Evolutionary conservation across 176 grass and related monocot genomes (phyloP), one percentile per base, ranked within the genome.

Genomic region (Zizania latifolia): DNA sequence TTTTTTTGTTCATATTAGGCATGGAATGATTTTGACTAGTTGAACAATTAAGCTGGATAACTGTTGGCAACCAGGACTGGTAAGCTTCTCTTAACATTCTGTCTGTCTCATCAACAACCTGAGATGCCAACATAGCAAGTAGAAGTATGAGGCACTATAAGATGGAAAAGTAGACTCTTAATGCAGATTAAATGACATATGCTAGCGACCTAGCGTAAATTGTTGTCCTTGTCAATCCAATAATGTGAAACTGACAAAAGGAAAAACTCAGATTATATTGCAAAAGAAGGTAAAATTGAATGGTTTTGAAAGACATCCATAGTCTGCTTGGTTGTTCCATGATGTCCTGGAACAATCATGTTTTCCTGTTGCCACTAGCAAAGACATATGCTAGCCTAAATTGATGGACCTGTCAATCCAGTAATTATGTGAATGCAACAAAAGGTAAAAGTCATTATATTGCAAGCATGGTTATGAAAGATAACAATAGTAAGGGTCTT

Each of bases 31-130:
- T 33, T 84, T 89, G 86, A 64, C 63, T 71, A 69, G 28, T 84
- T 35, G 81, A 83, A 31, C 58, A 50, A 53, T 88, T 86, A 64
- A 85, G 84, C 28, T 92, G 81, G 60, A 98, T 88, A 61, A 94
- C 94, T 66, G 86, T 87, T 36, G 88, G 84, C 79, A 98, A 85
- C 94, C 94, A 98, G 43, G 91, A 94, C 35, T 98, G 91, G 78
- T 94, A 98, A 67, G 88, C 94, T 65, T 94, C 91, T 72, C 94
- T 89, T 64, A 98, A 61, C 81, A 98, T 84, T 40, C 89, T 89
- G 56, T 94, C 91, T 13, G 89, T 98, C 68, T 98, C 94, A 86
- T 98, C 94, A 79, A 98, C 82, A 39, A 98, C 88, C 94, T 97
- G 80, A 67, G 34, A 38, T 17, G 10, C 6, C 37, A 81, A 59